Conservation (phyloP, 2,329 filamentous ascomycete species). For the Aspergillus flavus region DNA sequence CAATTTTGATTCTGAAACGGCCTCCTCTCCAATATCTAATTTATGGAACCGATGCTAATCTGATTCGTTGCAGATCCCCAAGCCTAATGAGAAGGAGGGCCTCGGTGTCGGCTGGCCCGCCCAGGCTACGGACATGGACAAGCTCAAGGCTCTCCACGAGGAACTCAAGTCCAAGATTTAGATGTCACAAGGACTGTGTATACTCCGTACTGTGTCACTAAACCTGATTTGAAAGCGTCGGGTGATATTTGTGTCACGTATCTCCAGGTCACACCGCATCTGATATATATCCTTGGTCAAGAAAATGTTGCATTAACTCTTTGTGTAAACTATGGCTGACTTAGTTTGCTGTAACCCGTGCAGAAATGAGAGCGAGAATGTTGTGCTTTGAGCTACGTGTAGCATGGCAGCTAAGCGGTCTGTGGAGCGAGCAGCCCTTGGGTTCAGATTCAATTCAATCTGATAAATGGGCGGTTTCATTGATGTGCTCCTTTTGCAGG, state of each 20-base stretch:
- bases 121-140: constrained; percentile 75
- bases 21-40: neutral
- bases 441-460: neutral
- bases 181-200: constrained; percentile 13
- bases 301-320: neutral
- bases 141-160: constrained; percentile 75
- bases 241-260: neutral
- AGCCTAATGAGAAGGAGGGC: constrained; percentile 82
- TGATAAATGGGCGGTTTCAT: neutral
- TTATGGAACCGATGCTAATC: constrained; percentile 5
- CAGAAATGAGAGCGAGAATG: neutral
- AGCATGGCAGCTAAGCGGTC: neutral
- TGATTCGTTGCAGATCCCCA: constrained; percentile 71
- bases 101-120: constrained; percentile 79
- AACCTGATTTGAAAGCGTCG: neutral
- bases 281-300: neutral
- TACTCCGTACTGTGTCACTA: neutral
- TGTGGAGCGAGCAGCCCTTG: neutral
- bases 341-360: neutral
- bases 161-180: constrained; percentile 91
- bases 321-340: neutral
- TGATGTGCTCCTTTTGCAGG: neutral
- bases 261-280: neutral
- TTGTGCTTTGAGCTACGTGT: neutral
- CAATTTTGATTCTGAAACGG: neutral